Evolutionary conservation across 306 rosid genomes (phyloP).

Genomic region (Dalbergia oliveri): DNA sequence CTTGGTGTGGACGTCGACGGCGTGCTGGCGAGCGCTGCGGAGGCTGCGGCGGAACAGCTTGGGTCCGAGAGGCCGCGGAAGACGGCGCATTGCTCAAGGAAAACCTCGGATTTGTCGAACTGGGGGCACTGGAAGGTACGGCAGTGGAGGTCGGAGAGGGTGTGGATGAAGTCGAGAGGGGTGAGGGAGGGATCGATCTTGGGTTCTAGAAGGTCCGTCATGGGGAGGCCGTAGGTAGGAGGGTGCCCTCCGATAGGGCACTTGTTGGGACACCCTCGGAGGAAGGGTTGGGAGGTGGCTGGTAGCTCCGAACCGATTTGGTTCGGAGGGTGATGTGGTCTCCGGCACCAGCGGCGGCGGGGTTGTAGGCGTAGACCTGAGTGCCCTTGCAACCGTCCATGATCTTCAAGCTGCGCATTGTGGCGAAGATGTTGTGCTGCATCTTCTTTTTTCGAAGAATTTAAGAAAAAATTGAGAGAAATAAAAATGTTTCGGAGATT

Average conservation of each 20-base stretch:
- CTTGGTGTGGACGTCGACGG: conserved; percentile 72
- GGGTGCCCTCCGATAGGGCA: conserved; percentile 44
- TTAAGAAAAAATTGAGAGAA: not conserved
- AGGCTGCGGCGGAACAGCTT: conserved; percentile 80
- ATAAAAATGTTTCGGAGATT: not conserved
- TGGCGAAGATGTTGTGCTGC: conserved; percentile 74
- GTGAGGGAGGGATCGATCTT: conserved; percentile 59
- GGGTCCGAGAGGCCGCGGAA: conserved; percentile 63
- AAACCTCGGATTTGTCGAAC: conserved; percentile 59
- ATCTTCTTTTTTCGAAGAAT: conserved; percentile 49
- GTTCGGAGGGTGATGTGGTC: conserved; percentile 58
- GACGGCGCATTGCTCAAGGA: conserved; percentile 69
- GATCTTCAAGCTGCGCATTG: conserved; percentile 87
- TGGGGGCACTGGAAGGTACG: conserved; percentile 61
- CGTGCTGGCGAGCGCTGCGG: conserved; percentile 79
- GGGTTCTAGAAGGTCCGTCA: conserved; percentile 71
- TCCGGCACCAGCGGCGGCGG: conserved; percentile 15
- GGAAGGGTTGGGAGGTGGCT: conserved; percentile 38
- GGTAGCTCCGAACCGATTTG: conserved; percentile 55
- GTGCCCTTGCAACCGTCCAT: conserved; percentile 87
- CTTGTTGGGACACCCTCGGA: conserved; percentile 33
- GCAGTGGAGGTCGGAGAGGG: conserved; percentile 57
- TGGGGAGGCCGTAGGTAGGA: conserved; percentile 75
- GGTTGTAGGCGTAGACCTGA: conserved; percentile 69
- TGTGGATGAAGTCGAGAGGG: conserved; percentile 60